These are phyloP conservation scores for Suzukiozyma palmioleophila DNA, from an alignment of 1,139 yeast species.

Conservation along the genomic window DNA sequence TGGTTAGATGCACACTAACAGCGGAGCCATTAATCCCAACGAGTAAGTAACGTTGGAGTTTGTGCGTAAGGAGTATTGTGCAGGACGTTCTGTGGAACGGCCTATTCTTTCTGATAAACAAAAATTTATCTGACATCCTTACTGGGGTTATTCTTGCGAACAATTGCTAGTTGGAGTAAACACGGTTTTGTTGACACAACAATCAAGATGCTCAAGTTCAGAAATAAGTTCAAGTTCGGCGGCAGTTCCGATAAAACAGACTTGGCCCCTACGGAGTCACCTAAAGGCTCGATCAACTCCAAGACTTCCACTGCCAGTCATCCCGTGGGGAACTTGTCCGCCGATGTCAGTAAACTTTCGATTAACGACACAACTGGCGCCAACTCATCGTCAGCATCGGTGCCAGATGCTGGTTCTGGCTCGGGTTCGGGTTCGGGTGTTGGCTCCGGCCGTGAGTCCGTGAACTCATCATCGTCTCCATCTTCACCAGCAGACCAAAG, in stretches of 20 bases:
- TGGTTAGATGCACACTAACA: no score
- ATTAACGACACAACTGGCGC: conserved; percentile 12
- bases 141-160: no score
- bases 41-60: no score
- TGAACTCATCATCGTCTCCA: not conserved
- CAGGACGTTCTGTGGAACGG: no score
- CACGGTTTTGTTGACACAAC: no score
- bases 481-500: no score
- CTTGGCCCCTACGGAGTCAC: conserved; percentile 4
- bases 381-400: not conserved
- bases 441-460: conserved; percentile 1
- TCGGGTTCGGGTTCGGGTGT: not conserved
- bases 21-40: no score
- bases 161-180: no score
- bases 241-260: not conserved
- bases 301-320: conserved; percentile 21
- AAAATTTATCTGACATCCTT: no score
- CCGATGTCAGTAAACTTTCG: conserved; percentile 25
- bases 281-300: conserved; percentile 19
- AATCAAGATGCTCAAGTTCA: conserved; percentile 35
- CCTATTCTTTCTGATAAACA: no score
- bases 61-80: no score
- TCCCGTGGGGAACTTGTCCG: conserved; percentile 16
- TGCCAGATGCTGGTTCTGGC: conserved; percentile 2
- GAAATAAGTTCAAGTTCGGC: conserved; percentile 45